Evolutionary conservation across 768 basidiomycete species (phyloP), one percentile per base, ranked within the genome.

Genomic region (Naganishia kalamii): DNA sequence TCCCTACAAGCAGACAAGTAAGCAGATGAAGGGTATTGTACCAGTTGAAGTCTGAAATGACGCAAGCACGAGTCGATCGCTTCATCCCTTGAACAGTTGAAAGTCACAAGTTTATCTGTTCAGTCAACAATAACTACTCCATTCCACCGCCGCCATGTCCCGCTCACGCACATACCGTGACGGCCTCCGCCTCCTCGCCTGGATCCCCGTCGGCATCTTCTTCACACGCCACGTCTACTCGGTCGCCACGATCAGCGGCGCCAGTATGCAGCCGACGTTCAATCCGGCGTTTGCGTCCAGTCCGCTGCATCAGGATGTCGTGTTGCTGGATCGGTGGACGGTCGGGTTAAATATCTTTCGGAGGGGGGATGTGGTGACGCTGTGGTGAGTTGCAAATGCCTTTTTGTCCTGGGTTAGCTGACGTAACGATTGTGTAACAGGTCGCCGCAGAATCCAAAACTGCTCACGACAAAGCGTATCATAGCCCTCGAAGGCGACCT

Each of bases 191-290:
- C 69, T 74, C 23, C 65, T 74, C 3, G 71, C 71, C 35, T 78
- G 77, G 77, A 62, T 78, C 12, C 77, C 77, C 2, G 75, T 76
- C 17, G 77, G 75, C 15, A 68, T 78, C 41, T 78, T 76, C 73
- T 75, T 78, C 70, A 74, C 73, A 17, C 65, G 73, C 7, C 73
- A 78, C 70, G 66, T 75, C 19, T 78, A 78, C 60, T 78, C 77
- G 23, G 48, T 76, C 4, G 77, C 74, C 11, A 72, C 70, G 11
- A 65, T 78, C 23, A 76, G 74, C 17, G 77, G 77, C 5, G 70
- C 67, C 0, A 70, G 68, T n/a, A 78, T 78, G 77, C 65, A 79
- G 75, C 78, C 78, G 11, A 78, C 78, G 4, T 77, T 79, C 64
- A 79, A 79, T 62, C 78, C 78, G 1, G 66, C 73, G 29, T 64